These are phyloP conservation scores for Aspergillus pseudoterreus DNA, from an alignment of 2,329 filamentous ascomycete genomes.

Conservation along the genomic window DNA sequence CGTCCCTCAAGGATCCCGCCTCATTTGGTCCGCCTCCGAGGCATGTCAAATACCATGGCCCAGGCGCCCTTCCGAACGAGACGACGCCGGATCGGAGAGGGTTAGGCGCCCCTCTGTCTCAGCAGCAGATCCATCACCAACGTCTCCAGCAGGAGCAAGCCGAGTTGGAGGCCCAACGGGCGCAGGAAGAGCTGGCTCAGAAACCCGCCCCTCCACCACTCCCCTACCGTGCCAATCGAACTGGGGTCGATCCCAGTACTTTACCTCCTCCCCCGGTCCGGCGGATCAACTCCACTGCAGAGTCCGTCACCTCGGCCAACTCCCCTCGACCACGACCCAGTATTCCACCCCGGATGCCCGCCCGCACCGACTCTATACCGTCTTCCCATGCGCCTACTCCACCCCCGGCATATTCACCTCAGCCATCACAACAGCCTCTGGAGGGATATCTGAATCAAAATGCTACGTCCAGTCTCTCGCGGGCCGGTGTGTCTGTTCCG, in stretches of 20 bases:
- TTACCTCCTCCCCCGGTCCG: slow-evolving; percentile 69
- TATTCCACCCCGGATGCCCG: slow-evolving; percentile 68
- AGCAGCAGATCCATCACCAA: slow-evolving; percentile 32
- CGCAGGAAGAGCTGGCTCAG: slow-evolving; percentile 4
- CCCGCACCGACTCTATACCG: slow-evolving; percentile 57
- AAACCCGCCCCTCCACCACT: slow-evolving; percentile 52
- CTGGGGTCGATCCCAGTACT: slow-evolving; percentile 64
- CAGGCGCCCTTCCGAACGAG: slow-evolving; percentile 42
- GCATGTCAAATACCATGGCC: slow-evolving; percentile 51
- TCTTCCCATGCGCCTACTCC: slow-evolving; percentile 41
- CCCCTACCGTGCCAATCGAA: slow-evolving; percentile 68
- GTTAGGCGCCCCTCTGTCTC: slow-evolving; percentile 42
- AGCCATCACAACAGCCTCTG: slow-evolving; percentile 26
- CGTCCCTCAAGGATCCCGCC: slow-evolving; percentile 68
- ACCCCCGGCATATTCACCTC: slow-evolving; percentile 46
- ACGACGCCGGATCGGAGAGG: slow-evolving; percentile 43
- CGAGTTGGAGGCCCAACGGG: slow-evolving; percentile 18
- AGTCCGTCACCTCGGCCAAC: slow-evolving; percentile 23
- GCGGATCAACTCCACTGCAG: slow-evolving; percentile 27
- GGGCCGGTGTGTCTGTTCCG: slow-evolving; percentile 74
- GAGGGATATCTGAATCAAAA: slow-evolving; percentile 51
- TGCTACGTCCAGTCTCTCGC: slow-evolving; percentile 63
- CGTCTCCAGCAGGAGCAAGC: slow-evolving; percentile 19
- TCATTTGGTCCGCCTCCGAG: slow-evolving; percentile 80
- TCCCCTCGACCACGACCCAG: slow-evolving; percentile 47